These are phyloP conservation scores for Anethum foeniculum DNA, from an alignment of 140 eudicot genomes.

Conservation along the genomic window DNA sequence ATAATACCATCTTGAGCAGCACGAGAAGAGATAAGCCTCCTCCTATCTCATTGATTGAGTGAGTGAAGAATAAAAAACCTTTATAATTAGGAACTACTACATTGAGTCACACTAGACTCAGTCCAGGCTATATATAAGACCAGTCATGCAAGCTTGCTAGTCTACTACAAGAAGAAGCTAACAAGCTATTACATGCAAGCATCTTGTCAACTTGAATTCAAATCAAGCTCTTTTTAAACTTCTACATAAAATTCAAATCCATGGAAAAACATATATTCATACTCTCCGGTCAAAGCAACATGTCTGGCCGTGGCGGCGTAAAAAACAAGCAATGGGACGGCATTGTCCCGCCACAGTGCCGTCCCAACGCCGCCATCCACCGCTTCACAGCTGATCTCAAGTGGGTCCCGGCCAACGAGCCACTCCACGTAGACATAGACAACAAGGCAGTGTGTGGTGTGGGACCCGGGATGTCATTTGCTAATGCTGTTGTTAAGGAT, in stretches of 20 bases:
- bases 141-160: too few relatives aligned
- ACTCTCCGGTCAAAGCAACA: slow-evolving; percentile 98
- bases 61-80: too few relatives aligned
- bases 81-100: too few relatives aligned
- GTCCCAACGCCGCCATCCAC: slow-evolving; percentile 56
- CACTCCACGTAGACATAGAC: slow-evolving; percentile 85
- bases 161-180: too few relatives aligned
- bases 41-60: too few relatives aligned
- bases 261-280: slow-evolving; percentile 68
- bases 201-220: not conserved
- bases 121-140: too few relatives aligned
- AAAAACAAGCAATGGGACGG: slow-evolving; percentile 61
- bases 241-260: too few relatives aligned
- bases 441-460: slow-evolving; percentile 62
- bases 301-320: slow-evolving; percentile 96
- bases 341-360: slow-evolving; percentile 55
- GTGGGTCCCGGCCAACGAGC: slow-evolving; percentile 74
- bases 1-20: too few relatives aligned
- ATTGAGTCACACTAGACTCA: too few relatives aligned
- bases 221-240: not conserved
- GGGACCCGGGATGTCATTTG: slow-evolving; percentile 95
- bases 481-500: slow-evolving; percentile 65
- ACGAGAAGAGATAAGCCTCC: too few relatives aligned
- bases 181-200: too few relatives aligned
- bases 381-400: slow-evolving; percentile 65